Percentiles rank a stretch among this genome's conserved stretches.
phyloP scores from a whole-genome alignment of 2,329 filamentous ascomycete species.

The Lecanicillium sp. region DNA sequence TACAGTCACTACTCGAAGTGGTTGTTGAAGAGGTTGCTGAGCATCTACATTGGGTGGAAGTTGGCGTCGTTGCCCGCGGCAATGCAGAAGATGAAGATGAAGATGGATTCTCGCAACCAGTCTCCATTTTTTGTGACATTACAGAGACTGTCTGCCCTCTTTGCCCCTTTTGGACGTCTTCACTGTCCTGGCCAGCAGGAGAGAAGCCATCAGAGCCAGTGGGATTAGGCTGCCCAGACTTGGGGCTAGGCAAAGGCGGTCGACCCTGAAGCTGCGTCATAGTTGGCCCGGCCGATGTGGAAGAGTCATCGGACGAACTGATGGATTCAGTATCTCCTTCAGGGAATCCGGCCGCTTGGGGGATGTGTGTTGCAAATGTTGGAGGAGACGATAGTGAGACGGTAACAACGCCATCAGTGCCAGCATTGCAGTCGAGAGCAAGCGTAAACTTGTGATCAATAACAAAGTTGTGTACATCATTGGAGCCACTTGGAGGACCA shows the following conservation, averaged over 20 bases:
- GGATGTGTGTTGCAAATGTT: conserved; percentile 14
- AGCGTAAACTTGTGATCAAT: conserved; percentile 20
- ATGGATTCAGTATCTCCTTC: not conserved
- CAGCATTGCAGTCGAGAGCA: conserved; percentile 24
- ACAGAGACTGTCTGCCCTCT: not conserved
- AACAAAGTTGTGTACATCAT: conserved; percentile 16
- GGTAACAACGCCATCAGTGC: conserved; percentile 28
- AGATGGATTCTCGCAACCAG: not conserved
- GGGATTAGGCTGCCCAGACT: not conserved
- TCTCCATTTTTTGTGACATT: not conserved
- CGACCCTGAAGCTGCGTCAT: conserved; percentile 7
- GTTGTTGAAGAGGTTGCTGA: not conserved
- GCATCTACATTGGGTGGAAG: not conserved
- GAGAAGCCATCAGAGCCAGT: not conserved
- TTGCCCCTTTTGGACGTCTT: not conserved
- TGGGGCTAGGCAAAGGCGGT: not conserved
- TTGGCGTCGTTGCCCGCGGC: not conserved
- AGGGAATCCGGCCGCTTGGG: not conserved
- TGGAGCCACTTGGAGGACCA: conserved; percentile 4
- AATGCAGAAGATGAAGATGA: not conserved
- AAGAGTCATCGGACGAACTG: not conserved
- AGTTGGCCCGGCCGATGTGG: not conserved
- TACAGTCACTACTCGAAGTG: not conserved
- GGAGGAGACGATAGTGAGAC: conserved; percentile 20
- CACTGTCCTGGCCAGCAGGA: too few relatives aligned